Evolutionary conservation across 768 basidiomycete species (phyloP).

Genomic region (Chalciporus piperatus): DNA sequence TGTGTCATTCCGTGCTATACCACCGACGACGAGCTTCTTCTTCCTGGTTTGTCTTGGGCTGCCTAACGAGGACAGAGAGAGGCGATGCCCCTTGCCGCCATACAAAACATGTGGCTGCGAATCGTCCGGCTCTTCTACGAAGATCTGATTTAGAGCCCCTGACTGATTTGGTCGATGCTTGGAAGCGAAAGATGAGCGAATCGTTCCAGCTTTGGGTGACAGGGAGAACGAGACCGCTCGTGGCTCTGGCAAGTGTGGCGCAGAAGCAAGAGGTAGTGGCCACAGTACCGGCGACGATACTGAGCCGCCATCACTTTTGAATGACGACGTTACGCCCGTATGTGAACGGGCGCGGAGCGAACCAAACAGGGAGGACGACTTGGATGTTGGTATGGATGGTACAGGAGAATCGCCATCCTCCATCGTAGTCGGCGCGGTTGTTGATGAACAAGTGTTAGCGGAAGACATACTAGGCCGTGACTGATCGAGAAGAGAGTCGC

Average conservation of each 20-base stretch:
- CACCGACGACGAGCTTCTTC: slow-evolving; percentile 68
- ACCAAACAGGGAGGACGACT: slow-evolving; percentile 32
- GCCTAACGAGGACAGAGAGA: slow-evolving; percentile 36
- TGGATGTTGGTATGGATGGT: slow-evolving; percentile 38
- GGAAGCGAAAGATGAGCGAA: slow-evolving; percentile 32
- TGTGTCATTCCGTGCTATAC: slow-evolving; percentile 58
- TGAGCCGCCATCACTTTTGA: slow-evolving; percentile 26
- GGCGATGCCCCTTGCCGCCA: slow-evolving; percentile 23
- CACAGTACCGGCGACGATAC: slow-evolving; percentile 36
- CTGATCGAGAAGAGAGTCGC: slow-evolving; percentile 39
- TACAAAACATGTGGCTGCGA: slow-evolving; percentile 31
- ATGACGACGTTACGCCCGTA: slow-evolving; percentile 24
- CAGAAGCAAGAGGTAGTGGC: slow-evolving; percentile 36
- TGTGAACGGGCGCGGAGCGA: slow-evolving; percentile 33
- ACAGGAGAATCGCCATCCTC: slow-evolving; percentile 37
- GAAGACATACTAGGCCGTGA: slow-evolving; percentile 64
- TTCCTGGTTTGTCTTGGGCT: slow-evolving; percentile 45
- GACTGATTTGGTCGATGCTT: slow-evolving; percentile 18
- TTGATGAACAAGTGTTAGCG: slow-evolving; percentile 50
- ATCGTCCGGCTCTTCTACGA: slow-evolving; percentile 26
- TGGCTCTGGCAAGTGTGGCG: slow-evolving; percentile 39
- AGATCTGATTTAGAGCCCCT: slow-evolving; percentile 17
- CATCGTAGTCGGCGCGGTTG: slow-evolving; percentile 35
- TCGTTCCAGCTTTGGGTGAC: slow-evolving; percentile 28
- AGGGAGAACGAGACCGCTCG: slow-evolving; percentile 29